These are phyloP conservation scores for Saccharomycopsis schoenii DNA, from an alignment of 805 yeast genomes.

Conservation along the genomic window DNA sequence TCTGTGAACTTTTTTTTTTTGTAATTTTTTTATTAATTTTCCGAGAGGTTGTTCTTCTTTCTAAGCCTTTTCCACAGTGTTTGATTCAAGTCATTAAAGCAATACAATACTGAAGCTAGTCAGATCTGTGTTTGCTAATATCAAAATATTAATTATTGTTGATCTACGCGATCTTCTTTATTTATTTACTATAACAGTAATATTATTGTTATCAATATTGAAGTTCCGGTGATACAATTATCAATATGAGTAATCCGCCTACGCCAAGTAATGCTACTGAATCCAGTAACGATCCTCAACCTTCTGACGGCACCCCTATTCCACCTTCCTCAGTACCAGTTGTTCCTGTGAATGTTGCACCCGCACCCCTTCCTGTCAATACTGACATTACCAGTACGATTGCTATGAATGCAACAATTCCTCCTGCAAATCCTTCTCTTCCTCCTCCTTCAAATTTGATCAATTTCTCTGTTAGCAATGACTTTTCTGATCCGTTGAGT, in stretches of 20 bases:
- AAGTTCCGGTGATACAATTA: not conserved
- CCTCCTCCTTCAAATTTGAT: not conserved
- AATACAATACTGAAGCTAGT: not conserved
- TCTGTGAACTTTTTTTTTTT: not conserved
- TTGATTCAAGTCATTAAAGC: not conserved
- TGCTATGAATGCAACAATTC: not conserved
- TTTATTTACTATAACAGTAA: not conserved
- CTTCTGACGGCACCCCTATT: not conserved
- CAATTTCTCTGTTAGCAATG: not conserved
- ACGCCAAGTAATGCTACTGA: not conserved
- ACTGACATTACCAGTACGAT: not conserved
- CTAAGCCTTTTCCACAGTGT: not conserved
- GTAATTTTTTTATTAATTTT: not conserved
- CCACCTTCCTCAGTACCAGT: not conserved
- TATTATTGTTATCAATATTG: not conserved
- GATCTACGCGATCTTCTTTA: not conserved
- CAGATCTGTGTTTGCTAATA: not conserved
- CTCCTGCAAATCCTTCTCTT: not conserved
- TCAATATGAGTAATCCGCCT: not conserved
- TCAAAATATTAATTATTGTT: not conserved
- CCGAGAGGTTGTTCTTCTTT: not conserved
- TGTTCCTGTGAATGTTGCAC: not conserved
- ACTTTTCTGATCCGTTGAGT: not conserved
- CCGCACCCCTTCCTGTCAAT: not conserved
- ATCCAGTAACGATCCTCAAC: not conserved